Evolutionary conservation across 768 basidiomycete species (phyloP), one percentile per base, ranked within the genome.

Genomic region (Amyloporia xantha): DNA sequence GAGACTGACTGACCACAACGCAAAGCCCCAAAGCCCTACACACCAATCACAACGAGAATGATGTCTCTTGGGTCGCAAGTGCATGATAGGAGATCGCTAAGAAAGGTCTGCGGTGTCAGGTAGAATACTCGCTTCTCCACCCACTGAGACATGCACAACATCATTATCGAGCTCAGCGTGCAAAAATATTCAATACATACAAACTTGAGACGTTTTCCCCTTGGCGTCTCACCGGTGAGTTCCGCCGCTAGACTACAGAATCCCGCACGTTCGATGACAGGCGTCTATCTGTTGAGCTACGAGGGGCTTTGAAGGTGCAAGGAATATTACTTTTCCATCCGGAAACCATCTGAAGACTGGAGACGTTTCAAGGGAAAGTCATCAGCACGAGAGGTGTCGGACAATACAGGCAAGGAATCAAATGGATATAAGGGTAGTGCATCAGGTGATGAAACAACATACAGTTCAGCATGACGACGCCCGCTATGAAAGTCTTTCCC

Each of bases 401-500:
- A 20, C 13, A 15, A n/a, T n/a, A n/a, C n/a, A n/a, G n/a, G n/a
- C n/a, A 39, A 10, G 19, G 6, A 39, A 39, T 7, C 30, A 33
- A 7, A 33, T 28, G 26, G 20, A 12, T 17, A n/a, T n/a, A n/a
- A n/a, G n/a, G n/a, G 27, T n/a, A n/a, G n/a, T n/a, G n/a, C n/a
- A n/a, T n/a, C n/a, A n/a, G 44, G 42, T 23, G 37, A 26, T 2
- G 36, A 13, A 66, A 36, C 45, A 5, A 44, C 77, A 58, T 58
- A 91, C 91, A 95, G 61, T 94, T 95, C 24, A 94, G 69, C 95
- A 99, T 97, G 19, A 99, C 78, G 2, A 91, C 91, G 1, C 95
- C 93, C 3, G 96, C 96, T 51, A 99, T 87, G 59, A 99, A 98
- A 0, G 96, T 99, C 69, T 99, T 99, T 13, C 96, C 96, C 11